Evolutionary conservation across 2,329 filamentous ascomycete species (phyloP), one percentile per base, ranked within the genome.

Genomic region (Ceratocystis variospora): DNA sequence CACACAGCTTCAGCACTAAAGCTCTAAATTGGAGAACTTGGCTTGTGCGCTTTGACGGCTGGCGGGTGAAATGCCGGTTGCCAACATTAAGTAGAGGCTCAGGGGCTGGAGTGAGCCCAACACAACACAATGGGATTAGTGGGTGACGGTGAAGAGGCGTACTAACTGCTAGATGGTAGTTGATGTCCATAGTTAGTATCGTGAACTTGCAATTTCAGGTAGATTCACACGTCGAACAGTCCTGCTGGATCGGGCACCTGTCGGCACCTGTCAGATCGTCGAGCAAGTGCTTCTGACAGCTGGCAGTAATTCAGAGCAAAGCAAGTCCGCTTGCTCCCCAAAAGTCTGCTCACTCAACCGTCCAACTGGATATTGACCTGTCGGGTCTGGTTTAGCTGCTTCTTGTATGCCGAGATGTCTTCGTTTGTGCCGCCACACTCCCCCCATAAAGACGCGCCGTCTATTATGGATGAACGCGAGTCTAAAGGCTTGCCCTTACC

Each of bases 241-340:
- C 10, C 12, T 2, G 10, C 12, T 12, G 15, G 10, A 41, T 1
- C 0, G n/a, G 28, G 1, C 55, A 37, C 12, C 55, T 59, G 55
- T 0, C 12, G 5, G 0, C 28, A 31, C 12, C 25, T 57, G 22
- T 8, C 12, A 0, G 0, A 2, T 5, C 46, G 6, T 8, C 3
- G 5, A 19, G 22, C 46, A 50, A 28, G 33, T 17, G 22, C 15
- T 7, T 1, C 5, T 37, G 55, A 3, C 28, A 59, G 55, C 55
- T 59, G 55, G 1, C 33, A 31, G 3, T 2, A 19, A 37, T 59
- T 59, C 55, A 31, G 19, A 59, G 31, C 25, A 28, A 55, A 19
- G 19, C 19, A 31, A 31, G 48, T 25, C 17, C 25, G 48, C 22
- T 53, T 53, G 48, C 48, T 53, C 25, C 22, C 22, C 48, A 53